Conservation (phyloP, 331 rosid species). For the Quercus tomentella region DNA sequence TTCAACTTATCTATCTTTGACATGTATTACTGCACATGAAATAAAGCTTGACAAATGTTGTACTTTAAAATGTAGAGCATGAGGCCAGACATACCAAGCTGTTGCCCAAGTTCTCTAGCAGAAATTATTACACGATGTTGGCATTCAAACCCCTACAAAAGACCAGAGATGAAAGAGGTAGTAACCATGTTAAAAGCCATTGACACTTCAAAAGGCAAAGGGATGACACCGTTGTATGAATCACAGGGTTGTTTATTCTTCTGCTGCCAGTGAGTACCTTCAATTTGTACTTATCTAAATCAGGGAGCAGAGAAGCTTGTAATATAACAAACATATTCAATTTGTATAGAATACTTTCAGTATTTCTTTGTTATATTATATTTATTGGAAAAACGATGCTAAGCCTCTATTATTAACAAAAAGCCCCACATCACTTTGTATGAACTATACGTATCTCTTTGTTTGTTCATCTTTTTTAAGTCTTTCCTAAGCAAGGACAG, state of each 20-base stretch:
- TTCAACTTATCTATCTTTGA: too few species aligned
- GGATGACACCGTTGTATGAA: background rate
- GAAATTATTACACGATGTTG: slow-evolving; percentile 1
- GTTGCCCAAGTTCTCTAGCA: slow-evolving; percentile 16
- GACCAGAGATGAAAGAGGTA: slow-evolving; percentile 19
- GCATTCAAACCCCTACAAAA: slow-evolving; percentile 12
- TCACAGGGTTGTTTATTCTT: slow-evolving; percentile 4
- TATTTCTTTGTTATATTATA: too few species aligned
- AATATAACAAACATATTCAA: too few species aligned
- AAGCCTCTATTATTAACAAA: too few species aligned
- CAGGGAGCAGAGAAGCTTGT: background rate
- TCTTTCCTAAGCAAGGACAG: fast-evolving
- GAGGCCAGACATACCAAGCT: slow-evolving; percentile 8
- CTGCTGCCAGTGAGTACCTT: background rate
- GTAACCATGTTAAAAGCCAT: slow-evolving; percentile 7
- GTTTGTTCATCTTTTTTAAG: too few species aligned
- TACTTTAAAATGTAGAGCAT: background rate
- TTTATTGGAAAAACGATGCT: too few species aligned
- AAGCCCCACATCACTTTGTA: too few species aligned
- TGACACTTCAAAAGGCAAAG: background rate
- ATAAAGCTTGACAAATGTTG: background rate
- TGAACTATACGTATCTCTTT: too few species aligned
- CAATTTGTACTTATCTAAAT: background rate
- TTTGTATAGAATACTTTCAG: too few species aligned
- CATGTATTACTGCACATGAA: background rate